Percentiles rank a stretch among this genome's conserved stretches.
These are phyloP conservation scores for Lactifluus pinguis DNA, from an alignment of 768 basidiomycete species.

Conservation along the genomic window DNA sequence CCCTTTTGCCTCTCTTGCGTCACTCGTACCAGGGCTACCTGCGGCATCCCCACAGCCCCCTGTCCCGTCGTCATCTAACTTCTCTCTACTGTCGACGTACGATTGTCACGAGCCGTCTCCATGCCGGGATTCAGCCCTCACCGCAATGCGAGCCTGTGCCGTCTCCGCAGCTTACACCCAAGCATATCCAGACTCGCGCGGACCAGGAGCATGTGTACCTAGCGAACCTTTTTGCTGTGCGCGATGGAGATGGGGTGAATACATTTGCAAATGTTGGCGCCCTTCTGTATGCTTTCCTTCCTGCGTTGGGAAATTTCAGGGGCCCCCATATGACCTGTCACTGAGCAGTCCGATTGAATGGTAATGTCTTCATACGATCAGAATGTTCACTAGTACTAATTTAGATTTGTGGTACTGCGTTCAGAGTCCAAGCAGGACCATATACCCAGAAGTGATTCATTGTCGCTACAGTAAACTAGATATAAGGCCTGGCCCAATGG, in stretches of 20 bases:
- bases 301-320: not conserved
- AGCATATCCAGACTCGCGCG: constrained; percentile 31
- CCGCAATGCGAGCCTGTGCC: constrained; percentile 26
- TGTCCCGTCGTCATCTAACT: constrained; percentile 33
- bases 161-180: constrained; percentile 13
- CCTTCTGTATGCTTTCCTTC: constrained; percentile 45
- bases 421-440: too few species aligned
- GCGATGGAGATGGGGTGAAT: constrained; percentile 82
- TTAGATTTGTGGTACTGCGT: too few species aligned
- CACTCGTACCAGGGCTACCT: constrained; percentile 26
- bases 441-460: too few species aligned
- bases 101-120: constrained; percentile 34
- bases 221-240: constrained; percentile 74
- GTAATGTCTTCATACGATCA: too few species aligned
- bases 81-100: constrained; percentile 66
- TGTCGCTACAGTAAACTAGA: too few species aligned
- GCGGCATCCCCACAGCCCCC: constrained; percentile 26
- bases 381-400: too few species aligned
- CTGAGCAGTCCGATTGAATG: too few species aligned
- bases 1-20: constrained; percentile 60
- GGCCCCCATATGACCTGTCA: too few species aligned
- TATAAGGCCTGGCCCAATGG: too few species aligned
- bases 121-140: constrained; percentile 29
- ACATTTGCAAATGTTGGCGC: constrained; percentile 88
- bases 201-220: constrained; percentile 71